phyloP scores from a whole-genome alignment of 192 early-diverging fungal genomes.

The Paraglomus brasilianum region DNA sequence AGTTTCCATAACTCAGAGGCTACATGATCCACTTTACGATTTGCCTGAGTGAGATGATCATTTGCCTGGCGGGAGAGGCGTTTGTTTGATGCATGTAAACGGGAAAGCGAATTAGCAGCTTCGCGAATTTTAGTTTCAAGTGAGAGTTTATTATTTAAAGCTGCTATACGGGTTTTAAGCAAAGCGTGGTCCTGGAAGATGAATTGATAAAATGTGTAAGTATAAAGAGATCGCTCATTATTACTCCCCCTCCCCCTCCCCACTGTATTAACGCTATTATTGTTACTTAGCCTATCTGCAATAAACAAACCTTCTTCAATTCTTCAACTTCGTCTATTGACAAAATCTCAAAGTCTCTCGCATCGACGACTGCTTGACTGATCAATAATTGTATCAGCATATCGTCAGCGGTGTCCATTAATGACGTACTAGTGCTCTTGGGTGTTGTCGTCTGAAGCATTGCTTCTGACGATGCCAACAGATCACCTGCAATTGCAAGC shows the following conservation, averaged over 20 bases:
- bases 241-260: neutral
- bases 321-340: conserved; percentile 52
- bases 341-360: conserved; percentile 52
- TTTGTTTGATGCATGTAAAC: conserved; percentile 53
- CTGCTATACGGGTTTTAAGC: conserved; percentile 47
- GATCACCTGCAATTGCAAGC: conserved; percentile 17
- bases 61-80: conserved; percentile 49
- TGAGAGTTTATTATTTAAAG: conserved; percentile 45
- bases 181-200: conserved; percentile 48
- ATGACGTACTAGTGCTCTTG: neutral
- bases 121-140: conserved; percentile 61
- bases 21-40: conserved; percentile 53
- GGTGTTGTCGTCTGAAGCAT: conserved; percentile 2
- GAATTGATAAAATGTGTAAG: neutral
- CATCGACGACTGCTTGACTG: conserved; percentile 55
- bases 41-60: conserved; percentile 50
- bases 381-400: conserved; percentile 49
- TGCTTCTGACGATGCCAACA: conserved; percentile 22
- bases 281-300: neutral
- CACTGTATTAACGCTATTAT: neutral
- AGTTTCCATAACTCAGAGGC: conserved; percentile 50
- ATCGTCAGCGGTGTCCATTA: conserved; percentile 36
- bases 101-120: conserved; percentile 53
- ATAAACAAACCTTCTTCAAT: conserved; percentile 49
- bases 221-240: neutral